Evolutionary conservation across 805 yeast genomes (phyloP), one percentile per base, ranked within the genome.

Genomic region (Yamadazyma olivae): DNA sequence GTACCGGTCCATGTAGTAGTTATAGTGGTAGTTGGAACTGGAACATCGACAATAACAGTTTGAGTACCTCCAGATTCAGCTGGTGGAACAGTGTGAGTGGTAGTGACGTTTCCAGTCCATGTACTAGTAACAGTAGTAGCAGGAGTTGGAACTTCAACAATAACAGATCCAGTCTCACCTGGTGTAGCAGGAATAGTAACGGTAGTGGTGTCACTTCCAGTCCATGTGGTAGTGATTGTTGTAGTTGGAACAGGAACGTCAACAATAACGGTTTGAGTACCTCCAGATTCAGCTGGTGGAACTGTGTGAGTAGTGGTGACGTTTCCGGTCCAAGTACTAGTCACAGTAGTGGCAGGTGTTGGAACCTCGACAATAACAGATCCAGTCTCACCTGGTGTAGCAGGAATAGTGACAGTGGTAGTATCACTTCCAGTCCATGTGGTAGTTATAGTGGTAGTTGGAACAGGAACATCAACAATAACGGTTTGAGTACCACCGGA

Each of bases 401-500:
- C 43, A 10, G 52, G 36, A 21, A 12, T 21, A n/a, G n/a, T n/a
- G n/a, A n/a, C n/a, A n/a, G n/a, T n/a, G n/a, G n/a, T n/a, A n/a
- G n/a, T n/a, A n/a, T n/a, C n/a, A n/a, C n/a, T n/a, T n/a, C 46
- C 48, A 6, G 41, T 34, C 30, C 46, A 41, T 21, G 40, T 40
- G 8, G 27, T 28, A 17, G 45, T 43, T 4, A 46, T 42, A 2
- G 53, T 46, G 14, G 41, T 42, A 9, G 48, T 41, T 6, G 53
- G 43, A 20, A 27, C 17, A 6, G 59, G 59, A n/a, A 46, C 51
- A 16, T 41, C 41, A n/a, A 50, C 54, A 13, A 41, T 47, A 19
- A 52, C 52, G 4, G 57, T 54, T 32, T 34, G 48, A 7, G 59
- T 56, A n/a, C 38, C 27, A 8, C 38, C 44, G 5, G 53, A n/a